These are phyloP conservation scores for Tremella yokohamensis DNA, from an alignment of 768 basidiomycete species.

Conservation along the genomic window DNA sequence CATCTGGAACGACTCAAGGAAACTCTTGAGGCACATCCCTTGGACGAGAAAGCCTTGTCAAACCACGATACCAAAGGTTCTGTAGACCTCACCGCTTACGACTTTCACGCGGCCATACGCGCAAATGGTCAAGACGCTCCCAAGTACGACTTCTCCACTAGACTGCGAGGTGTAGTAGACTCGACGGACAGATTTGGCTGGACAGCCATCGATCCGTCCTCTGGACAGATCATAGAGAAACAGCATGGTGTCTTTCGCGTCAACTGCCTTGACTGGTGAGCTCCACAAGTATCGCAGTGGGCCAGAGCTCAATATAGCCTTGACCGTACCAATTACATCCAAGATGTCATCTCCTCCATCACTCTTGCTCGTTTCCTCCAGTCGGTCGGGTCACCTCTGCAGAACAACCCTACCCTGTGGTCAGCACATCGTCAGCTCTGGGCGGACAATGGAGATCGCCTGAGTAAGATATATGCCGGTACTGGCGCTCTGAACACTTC, in stretches of 20 bases:
- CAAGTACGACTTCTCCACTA: slow-evolving; percentile 63
- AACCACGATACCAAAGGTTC: slow-evolving; percentile 36
- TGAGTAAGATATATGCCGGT: slow-evolving; percentile 89
- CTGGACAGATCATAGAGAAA: slow-evolving; percentile 59
- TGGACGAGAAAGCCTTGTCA: slow-evolving; percentile 42
- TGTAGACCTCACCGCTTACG: slow-evolving; percentile 69
- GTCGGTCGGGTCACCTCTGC: slow-evolving; percentile 68
- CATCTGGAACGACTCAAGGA: slow-evolving; percentile 57
- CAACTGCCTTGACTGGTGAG: slow-evolving; percentile 50
- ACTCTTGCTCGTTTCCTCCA: slow-evolving; percentile 77
- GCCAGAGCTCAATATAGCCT: slow-evolving; percentile 58
- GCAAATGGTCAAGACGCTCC: slow-evolving; percentile 84
- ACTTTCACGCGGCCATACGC: slow-evolving; percentile 83
- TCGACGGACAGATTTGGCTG: slow-evolving; percentile 79
- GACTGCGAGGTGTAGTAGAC: slow-evolving; percentile 50
- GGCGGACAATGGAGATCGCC: slow-evolving; percentile 62
- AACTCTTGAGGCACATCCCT: slow-evolving; percentile 21
- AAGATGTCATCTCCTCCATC: slow-evolving; percentile 84
- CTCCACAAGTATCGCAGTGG: slow-evolving; percentile 1
- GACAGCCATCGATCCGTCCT: slow-evolving; percentile 53
- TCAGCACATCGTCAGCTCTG: slow-evolving; percentile 84
- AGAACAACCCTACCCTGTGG: slow-evolving; percentile 62
- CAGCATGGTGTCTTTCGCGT: slow-evolving; percentile 79
- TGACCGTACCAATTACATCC: slow-evolving; percentile 94
- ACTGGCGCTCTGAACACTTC: slow-evolving; percentile 81